Evolutionary conservation across 768 basidiomycete genomes (phyloP).

Genomic region (Pulveroboletus frians): DNA sequence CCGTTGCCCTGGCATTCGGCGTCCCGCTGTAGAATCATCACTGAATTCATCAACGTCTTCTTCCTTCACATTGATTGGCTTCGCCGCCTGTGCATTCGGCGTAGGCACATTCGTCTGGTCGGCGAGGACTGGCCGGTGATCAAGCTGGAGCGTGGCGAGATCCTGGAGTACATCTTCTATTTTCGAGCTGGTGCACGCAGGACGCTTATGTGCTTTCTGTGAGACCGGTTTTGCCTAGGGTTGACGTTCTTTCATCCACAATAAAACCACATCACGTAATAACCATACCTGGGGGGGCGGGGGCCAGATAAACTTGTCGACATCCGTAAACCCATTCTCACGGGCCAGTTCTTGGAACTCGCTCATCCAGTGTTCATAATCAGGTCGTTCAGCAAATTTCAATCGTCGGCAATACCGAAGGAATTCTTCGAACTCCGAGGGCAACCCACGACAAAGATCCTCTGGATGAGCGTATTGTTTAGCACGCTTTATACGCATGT

Average conservation of each 20-base stretch:
- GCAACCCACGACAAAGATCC: slow-evolving; percentile 63
- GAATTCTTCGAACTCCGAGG: slow-evolving; percentile 71
- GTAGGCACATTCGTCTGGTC: slow-evolving; percentile 42
- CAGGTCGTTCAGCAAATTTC: slow-evolving; percentile 62
- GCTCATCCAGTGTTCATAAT: slow-evolving; percentile 62
- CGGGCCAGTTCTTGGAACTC: slow-evolving; percentile 59
- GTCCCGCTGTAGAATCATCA: slow-evolving; percentile 32
- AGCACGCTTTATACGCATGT: slow-evolving; percentile 57
- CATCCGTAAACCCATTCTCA: slow-evolving; percentile 52
- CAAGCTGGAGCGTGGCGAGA: slow-evolving; percentile 55
- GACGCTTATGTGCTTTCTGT: slow-evolving; percentile 12
- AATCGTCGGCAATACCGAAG: slow-evolving; percentile 65
- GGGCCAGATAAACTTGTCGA: slow-evolving; percentile 70
- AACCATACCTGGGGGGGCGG: slow-evolving; percentile 40
- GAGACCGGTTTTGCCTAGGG: slow-evolving; percentile 29
- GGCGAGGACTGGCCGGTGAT: slow-evolving; percentile 45
- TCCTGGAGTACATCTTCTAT: slow-evolving; percentile 55
- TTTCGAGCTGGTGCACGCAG: slow-evolving; percentile 34
- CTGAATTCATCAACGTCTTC: slow-evolving; percentile 43
- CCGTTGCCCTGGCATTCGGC: slow-evolving; percentile 14
- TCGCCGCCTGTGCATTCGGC: slow-evolving; percentile 31
- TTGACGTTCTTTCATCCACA: not conserved
- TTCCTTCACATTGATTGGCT: slow-evolving; percentile 21
- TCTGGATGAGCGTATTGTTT: slow-evolving; percentile 60
- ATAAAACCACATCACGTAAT: not conserved